A percentile compares a stretch with the other conserved stretches of the same genome.
Conservation (phyloP, 192 early-diverging fungal genomes). For the Gryganskiella cystojenkinii region DNA sequence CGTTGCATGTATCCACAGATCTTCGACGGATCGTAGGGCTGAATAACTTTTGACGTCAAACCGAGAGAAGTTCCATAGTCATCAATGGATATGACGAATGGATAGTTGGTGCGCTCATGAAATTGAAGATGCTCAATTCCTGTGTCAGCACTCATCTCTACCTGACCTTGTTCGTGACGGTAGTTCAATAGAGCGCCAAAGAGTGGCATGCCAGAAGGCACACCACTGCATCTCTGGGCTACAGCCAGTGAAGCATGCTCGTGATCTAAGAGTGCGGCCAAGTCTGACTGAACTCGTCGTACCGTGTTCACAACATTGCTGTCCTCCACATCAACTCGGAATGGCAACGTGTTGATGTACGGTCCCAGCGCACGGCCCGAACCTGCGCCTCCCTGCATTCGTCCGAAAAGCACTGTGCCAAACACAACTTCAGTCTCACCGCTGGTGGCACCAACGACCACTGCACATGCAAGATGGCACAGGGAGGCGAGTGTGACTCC, state of each 20-base stretch:
- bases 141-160: background rate
- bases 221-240: constrained; percentile 14
- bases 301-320: background rate
- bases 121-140: background rate
- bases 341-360: constrained; percentile 8
- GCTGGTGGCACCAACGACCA: background rate
- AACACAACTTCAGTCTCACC: no score
- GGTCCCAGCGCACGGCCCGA: background rate
- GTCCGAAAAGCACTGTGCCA: no score
- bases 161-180: background rate
- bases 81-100: constrained; percentile 1
- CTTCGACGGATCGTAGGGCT: background rate
- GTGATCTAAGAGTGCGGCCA: constrained; percentile 5
- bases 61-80: constrained; percentile 14
- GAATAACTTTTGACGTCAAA: background rate
- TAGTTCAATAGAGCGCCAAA: constrained; percentile 13
- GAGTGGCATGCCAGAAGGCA: background rate
- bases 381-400: background rate
- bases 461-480: background rate
- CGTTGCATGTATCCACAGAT: constrained; percentile 14
- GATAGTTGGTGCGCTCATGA: constrained; percentile 15
- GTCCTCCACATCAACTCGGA: constrained; percentile 15
- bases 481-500: constrained; percentile 1
- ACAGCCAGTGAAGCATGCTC: constrained; percentile 11
- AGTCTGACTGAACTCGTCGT: background rate